Conservation (phyloP, 2,329 filamentous ascomycete genomes). For the Fusarium sambucinum region DNA sequence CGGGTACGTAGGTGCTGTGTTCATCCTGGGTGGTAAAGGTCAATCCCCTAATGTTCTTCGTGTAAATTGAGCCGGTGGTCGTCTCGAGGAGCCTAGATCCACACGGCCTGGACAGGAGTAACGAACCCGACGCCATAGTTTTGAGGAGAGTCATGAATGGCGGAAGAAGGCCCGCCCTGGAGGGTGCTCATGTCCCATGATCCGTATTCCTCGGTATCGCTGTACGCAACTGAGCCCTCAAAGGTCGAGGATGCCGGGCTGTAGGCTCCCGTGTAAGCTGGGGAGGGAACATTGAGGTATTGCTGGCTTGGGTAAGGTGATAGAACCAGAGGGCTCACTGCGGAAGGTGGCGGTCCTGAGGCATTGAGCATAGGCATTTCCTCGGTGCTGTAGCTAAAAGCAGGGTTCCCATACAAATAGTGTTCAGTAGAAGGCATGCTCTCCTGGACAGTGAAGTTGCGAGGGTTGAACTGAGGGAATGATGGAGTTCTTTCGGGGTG, state of each 20-base stretch:
- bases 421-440: slow-evolving; percentile 58
- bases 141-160: slow-evolving; percentile 59
- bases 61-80: slow-evolving; percentile 55
- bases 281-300: slow-evolving; percentile 73
- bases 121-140: slow-evolving; percentile 68
- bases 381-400: slow-evolving; percentile 74
- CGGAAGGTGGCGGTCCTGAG: slow-evolving; percentile 57
- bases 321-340: slow-evolving; percentile 67
- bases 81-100: slow-evolving; percentile 64
- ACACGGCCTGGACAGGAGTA: slow-evolving; percentile 72
- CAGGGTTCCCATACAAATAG: slow-evolving; percentile 68
- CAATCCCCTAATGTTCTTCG: slow-evolving; percentile 64
- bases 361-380: slow-evolving; percentile 68
- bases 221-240: slow-evolving; percentile 72
- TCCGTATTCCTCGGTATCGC: slow-evolving; percentile 69
- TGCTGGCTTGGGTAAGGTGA: slow-evolving; percentile 67
- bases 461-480: slow-evolving; percentile 70
- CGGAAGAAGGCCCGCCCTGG: slow-evolving; percentile 60
- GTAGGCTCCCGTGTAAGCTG: slow-evolving; percentile 68
- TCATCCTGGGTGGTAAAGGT: slow-evolving; percentile 66
- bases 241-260: slow-evolving; percentile 73
- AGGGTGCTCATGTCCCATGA: slow-evolving; percentile 61
- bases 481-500: slow-evolving; percentile 70
- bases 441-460: slow-evolving; percentile 65
- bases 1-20: slow-evolving; percentile 60